phyloP scores from a whole-genome alignment of 1,139 yeast genomes.

The Yamadazyma sp. region DNA sequence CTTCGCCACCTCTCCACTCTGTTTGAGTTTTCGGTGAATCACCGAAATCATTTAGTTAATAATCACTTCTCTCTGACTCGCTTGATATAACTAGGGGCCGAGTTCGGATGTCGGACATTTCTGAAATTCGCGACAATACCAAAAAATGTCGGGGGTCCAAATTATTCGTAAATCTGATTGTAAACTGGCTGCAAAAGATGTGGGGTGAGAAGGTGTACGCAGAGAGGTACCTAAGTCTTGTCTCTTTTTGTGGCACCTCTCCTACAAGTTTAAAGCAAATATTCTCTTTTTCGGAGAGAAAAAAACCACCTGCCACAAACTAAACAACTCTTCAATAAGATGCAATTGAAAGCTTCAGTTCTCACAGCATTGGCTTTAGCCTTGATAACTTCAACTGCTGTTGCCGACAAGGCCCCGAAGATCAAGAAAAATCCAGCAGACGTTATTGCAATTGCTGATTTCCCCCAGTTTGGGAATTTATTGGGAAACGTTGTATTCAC shows the following conservation, averaged over 20 bases:
- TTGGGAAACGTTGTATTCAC: slow-evolving; percentile 54
- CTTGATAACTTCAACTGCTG: background rate
- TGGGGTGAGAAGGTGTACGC: too few relatives aligned
- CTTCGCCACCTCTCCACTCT: background rate
- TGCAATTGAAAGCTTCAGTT: slow-evolving; percentile 3
- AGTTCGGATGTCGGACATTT: slow-evolving; percentile 2
- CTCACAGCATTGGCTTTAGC: slow-evolving; percentile 1
- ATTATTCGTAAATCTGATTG: background rate
- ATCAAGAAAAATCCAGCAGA: slow-evolving; percentile 43
- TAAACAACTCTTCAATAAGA: background rate
- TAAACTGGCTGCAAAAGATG: slow-evolving; percentile 11
- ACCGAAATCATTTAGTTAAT: background rate
- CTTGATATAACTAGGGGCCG: background rate
- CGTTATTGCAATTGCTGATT: slow-evolving; percentile 57
- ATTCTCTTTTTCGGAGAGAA: too few relatives aligned
- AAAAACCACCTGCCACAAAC: background rate
- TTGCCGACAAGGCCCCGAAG: slow-evolving; percentile 28
- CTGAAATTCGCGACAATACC: background rate
- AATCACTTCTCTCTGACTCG: background rate
- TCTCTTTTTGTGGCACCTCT: slow-evolving; percentile 7
- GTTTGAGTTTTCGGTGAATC: too few relatives aligned
- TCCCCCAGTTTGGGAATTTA: slow-evolving; percentile 46
- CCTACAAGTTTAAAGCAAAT: background rate
- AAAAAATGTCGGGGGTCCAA: background rate
- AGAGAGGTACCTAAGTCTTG: too few relatives aligned